Evolutionary conservation across 2,329 filamentous ascomycete genomes (phyloP).

Genomic region (Hypoxylon sp.): DNA sequence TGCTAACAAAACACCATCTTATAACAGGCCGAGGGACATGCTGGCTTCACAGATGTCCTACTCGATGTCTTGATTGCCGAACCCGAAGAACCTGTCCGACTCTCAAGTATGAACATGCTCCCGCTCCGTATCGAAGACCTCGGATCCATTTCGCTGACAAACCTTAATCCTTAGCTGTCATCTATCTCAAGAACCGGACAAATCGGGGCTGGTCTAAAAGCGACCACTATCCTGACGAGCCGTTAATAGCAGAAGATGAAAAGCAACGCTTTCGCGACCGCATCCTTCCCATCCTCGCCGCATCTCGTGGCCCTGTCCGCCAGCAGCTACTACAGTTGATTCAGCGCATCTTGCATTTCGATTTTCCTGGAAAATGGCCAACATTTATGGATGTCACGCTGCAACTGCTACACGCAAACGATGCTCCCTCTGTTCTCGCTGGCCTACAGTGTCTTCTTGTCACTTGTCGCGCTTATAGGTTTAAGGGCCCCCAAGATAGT

Average conservation of each 20-base stretch:
- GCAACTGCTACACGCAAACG: conserved; percentile 87
- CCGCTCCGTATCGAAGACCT: conserved; percentile 21
- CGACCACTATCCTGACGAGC: conserved; percentile 80
- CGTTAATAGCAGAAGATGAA: conserved; percentile 87
- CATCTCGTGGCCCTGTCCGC: conserved; percentile 83
- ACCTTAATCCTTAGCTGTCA: conserved; percentile 74
- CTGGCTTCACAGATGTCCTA: conserved; percentile 90
- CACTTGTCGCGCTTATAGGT: conserved; percentile 94
- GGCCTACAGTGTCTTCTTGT: conserved; percentile 94
- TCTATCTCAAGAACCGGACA: conserved; percentile 98
- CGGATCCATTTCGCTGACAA: conserved; percentile 35
- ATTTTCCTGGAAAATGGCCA: conserved; percentile 96
- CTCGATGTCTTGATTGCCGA: conserved; percentile 92
- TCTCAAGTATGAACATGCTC: conserved; percentile 87
- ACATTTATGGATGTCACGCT: conserved; percentile 93
- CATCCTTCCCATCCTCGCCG: conserved; percentile 88
- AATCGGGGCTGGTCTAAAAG: conserved; percentile 88
- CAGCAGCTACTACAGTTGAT: conserved; percentile 94
- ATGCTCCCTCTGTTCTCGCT: conserved; percentile 88
- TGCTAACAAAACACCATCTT: conserved; percentile 38
- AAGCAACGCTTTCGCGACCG: conserved; percentile 89
- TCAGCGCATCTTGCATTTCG: conserved; percentile 94
- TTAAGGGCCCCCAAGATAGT: conserved; percentile 84
- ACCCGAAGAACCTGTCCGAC: conserved; percentile 84
- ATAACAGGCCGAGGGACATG: conserved; percentile 84